phyloP scores from a whole-genome alignment of 805 yeast species.

The Brettanomyces sp. region DNA sequence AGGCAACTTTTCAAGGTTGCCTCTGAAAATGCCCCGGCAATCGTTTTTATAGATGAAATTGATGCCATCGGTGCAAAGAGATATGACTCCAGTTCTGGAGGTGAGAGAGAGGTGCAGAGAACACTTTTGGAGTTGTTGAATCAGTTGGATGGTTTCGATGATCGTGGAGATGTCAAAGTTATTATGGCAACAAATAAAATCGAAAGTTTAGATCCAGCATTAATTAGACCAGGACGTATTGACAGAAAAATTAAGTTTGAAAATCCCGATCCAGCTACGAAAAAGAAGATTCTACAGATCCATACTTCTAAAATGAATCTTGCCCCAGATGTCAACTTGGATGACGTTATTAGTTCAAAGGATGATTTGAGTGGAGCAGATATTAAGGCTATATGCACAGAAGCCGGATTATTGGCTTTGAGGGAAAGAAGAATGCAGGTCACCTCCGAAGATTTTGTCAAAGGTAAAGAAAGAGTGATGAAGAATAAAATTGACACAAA shows the following conservation, averaged over 20 bases:
- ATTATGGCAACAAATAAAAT: slow-evolving; percentile 97
- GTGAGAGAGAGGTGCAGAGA: slow-evolving; percentile 95
- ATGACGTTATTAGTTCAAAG: slow-evolving; percentile 79
- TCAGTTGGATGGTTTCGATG: slow-evolving; percentile 95
- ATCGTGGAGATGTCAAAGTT: slow-evolving; percentile 93
- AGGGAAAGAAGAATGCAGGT: slow-evolving; percentile 98
- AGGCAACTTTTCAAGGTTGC: slow-evolving; percentile 95
- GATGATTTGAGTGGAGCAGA: slow-evolving; percentile 97
- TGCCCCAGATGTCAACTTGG: slow-evolving; percentile 79
- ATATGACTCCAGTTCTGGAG: slow-evolving; percentile 86
- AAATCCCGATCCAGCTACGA: slow-evolving; percentile 87
- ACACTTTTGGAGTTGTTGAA: slow-evolving; percentile 94
- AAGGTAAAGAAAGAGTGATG: slow-evolving; percentile 90
- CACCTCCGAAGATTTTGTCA: slow-evolving; percentile 84
- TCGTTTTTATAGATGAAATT: slow-evolving; percentile 95
- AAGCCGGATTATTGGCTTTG: slow-evolving; percentile 90
- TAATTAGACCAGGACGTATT: slow-evolving; percentile 94
- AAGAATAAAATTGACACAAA: slow-evolving; percentile 96
- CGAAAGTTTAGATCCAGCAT: slow-evolving; percentile 90
- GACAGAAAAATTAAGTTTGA: slow-evolving; percentile 94
- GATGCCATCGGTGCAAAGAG: slow-evolving; percentile 99
- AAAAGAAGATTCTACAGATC: slow-evolving; percentile 84
- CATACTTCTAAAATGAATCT: slow-evolving; percentile 92
- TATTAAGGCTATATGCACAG: slow-evolving; percentile 95
- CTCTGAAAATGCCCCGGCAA: slow-evolving; percentile 95